A percentile compares a stretch with the other conserved stretches of the same genome.
Evolutionary conservation across 2,329 filamentous ascomycete species (phyloP).

Genomic region (Penicillium capsulatum): DNA sequence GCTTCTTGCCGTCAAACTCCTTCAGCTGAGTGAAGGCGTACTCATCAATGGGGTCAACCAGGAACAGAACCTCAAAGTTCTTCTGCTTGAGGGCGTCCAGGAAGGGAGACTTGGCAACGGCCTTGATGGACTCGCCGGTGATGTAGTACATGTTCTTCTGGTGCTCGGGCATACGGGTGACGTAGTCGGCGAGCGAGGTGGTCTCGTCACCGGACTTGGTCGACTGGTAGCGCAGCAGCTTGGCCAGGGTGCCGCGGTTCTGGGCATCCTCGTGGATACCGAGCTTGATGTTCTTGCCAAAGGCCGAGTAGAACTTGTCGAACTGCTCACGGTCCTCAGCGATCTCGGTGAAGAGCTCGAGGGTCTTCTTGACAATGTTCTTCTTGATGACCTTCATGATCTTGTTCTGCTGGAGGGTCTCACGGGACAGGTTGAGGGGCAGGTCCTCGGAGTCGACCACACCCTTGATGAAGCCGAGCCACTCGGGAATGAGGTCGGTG

Average conservation of each 20-base stretch:
- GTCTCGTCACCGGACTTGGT: slow-evolving; percentile 97
- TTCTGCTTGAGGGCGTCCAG: slow-evolving; percentile 97
- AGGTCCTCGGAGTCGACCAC: slow-evolving; percentile 99
- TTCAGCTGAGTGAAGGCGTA: slow-evolving; percentile 99
- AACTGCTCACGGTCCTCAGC: slow-evolving; percentile 99
- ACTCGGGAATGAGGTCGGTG: slow-evolving; percentile 98
- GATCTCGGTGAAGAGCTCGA: slow-evolving; percentile 99
- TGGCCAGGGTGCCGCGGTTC: slow-evolving; percentile 88
- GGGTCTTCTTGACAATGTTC: slow-evolving; percentile 99
- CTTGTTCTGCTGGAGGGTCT: slow-evolving; percentile 99
- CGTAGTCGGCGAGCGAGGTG: slow-evolving; percentile 93
- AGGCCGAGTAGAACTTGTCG: slow-evolving; percentile 99
- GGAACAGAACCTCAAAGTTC: slow-evolving; percentile 99
- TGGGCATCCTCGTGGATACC: slow-evolving; percentile 99
- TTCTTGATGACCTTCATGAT: slow-evolving; percentile 99
- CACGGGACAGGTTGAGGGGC: slow-evolving; percentile 98
- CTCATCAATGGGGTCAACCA: slow-evolving; percentile 98
- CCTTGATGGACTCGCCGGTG: slow-evolving; percentile 98
- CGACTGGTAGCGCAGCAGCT: slow-evolving; percentile 97
- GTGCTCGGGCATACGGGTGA: slow-evolving; percentile 99
- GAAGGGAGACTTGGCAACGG: slow-evolving; percentile 97
- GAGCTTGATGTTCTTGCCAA: slow-evolving; percentile 99
- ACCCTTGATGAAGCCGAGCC: slow-evolving; percentile 99
- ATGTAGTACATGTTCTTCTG: slow-evolving; percentile 99
- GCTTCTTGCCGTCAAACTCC: slow-evolving; percentile 99